Conservation (phyloP, 257 asterid species). For the Solanum neorickii region DNA sequence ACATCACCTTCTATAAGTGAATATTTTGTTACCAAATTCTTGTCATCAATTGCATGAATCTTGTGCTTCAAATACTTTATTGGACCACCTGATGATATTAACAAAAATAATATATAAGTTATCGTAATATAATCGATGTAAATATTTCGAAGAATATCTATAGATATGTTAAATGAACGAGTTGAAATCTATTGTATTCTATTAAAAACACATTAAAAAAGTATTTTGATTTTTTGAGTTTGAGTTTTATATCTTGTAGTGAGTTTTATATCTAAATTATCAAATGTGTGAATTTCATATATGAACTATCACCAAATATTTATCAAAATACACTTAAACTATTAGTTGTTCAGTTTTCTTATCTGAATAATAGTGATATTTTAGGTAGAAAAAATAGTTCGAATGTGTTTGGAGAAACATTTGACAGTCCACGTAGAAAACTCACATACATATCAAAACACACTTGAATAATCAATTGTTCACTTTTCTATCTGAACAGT, state of each 20-base stretch:
- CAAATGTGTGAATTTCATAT: too few species aligned
- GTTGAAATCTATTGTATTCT: not conserved
- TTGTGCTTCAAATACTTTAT: constrained; percentile 3
- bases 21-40: not conserved
- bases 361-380: too few species aligned
- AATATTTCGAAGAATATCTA: too few species aligned
- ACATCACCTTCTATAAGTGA: constrained; percentile 9
- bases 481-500: not conserved
- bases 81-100: not conserved
- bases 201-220: not conserved
- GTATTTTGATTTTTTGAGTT: not conserved
- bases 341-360: too few species aligned
- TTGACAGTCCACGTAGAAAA: not conserved
- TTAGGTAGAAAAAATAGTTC: too few species aligned
- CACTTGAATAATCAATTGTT: not conserved
- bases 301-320: too few species aligned
- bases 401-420: too few species aligned
- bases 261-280: too few species aligned
- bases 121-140: not conserved
- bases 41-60: constrained; percentile 1
- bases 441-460: not conserved
- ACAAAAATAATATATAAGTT: not conserved
- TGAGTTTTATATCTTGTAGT: too few species aligned
- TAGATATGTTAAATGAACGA: too few species aligned
- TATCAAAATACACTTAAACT: too few species aligned